Conservation (phyloP, 2,329 filamentous ascomycete species). For the Conoideocrella luteorostrata region DNA sequence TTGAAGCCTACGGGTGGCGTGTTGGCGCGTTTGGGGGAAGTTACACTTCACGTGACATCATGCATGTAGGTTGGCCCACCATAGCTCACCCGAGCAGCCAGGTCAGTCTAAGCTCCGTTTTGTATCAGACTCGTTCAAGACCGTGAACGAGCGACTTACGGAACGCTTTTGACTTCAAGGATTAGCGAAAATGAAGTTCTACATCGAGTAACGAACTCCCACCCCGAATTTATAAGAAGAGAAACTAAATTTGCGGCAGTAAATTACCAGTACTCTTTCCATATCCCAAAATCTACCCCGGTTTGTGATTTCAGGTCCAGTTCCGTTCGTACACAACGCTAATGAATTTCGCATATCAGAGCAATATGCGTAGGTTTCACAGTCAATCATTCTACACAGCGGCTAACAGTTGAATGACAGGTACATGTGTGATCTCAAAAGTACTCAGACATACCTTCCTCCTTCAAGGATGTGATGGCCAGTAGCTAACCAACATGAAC, state of each 20-base stretch:
- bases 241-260: constrained; percentile 28
- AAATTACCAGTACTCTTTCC: constrained; percentile 52
- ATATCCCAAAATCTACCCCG: constrained; percentile 53
- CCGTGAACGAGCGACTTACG: no score
- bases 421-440: constrained; percentile 54
- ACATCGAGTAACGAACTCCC: constrained; percentile 37
- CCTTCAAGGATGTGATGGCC: not conserved
- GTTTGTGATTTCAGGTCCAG: no score
- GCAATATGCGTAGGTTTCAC: constrained; percentile 45
- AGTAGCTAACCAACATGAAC: not conserved
- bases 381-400: not conserved
- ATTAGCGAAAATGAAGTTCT: constrained; percentile 40
- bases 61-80: no score
- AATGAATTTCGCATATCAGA: constrained; percentile 25
- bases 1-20: no score
- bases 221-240: not conserved
- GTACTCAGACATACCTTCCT: constrained; percentile 24
- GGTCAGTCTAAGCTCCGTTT: not conserved
- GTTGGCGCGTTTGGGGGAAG: no score
- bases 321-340: no score
- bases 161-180: no score
- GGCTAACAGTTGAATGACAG: no score
- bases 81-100: no score
- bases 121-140: not conserved
- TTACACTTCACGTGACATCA: no score